Evolutionary conservation across 2,329 filamentous ascomycete genomes (phyloP), one percentile per base, ranked within the genome.

Genomic region (Ceratocystis harringtonii): DNA sequence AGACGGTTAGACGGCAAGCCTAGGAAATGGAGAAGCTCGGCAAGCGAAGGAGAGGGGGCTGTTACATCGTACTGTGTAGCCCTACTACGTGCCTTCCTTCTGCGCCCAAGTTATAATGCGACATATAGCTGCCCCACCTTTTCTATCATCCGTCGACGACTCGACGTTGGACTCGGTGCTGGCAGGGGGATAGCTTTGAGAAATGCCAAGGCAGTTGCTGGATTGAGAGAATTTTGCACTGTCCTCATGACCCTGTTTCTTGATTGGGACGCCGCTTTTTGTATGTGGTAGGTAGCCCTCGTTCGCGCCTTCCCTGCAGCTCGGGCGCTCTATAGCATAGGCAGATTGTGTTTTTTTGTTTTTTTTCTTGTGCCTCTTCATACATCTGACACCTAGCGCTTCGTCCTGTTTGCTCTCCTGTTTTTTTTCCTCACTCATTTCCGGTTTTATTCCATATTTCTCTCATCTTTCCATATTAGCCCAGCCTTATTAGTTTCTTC

Each of bases 401-500:
- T 41, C 36, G 12, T 41, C 36, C 3, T 41, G 36, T 28, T 1
- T 28, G 28, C 28, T 28, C 28, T 28, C 28, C 2, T 28, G 25
- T 41, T 12, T 15, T 12, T 41, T 52, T 52, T 52, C 25, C 10
- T 52, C 4, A 12, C 19, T 41, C 22, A 5, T 2, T 25, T 52
- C 25, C 48, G 8, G n/a, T 25, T 52, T 52, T 52, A 52, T 10
- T 36, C 5, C n/a, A 8, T 50, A n/a, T 30, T 58, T 36, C 15
- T 32, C 17, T 30, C 30, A 58, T 58, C 10, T 41, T 41, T 12
- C 3, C 36, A 32, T 36, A 58, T 36, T n/a, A 58, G 30, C 55
- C 55, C 28, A 58, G 55, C 55, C 55, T 36, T 58, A 58, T 58
- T 32, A 36, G 55, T 58, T 58, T 58, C 55, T 58, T 36, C 28